These are phyloP conservation scores for Ramaria sp. DNA, from an alignment of 768 basidiomycete species.

Conservation along the genomic window DNA sequence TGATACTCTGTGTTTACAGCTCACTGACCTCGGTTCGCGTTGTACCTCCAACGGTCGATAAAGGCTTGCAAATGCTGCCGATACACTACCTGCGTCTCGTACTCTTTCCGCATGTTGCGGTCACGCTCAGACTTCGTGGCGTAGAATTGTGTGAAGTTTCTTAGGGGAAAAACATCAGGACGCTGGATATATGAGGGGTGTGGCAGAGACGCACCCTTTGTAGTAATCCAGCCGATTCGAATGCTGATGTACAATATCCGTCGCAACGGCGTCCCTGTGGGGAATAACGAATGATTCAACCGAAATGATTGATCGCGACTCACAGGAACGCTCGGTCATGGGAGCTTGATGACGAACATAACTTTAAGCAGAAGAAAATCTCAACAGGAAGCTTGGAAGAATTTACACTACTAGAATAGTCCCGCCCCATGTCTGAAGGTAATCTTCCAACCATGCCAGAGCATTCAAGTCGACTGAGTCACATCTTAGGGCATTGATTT, in stretches of 20 bases:
- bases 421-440: conserved; percentile 89
- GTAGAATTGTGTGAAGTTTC: conserved; percentile 98
- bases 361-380: conserved; percentile 3
- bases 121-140: conserved; percentile 96
- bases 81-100: conserved; percentile 93
- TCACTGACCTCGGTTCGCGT: conserved; percentile 70
- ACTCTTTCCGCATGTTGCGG: conserved; percentile 85
- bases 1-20: neutral
- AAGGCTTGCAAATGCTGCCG: conserved; percentile 93
- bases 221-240: conserved; percentile 91
- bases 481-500: conserved; percentile 2
- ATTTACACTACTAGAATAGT: conserved; percentile 85
- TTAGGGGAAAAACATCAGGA: conserved; percentile 19
- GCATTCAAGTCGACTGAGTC: conserved; percentile 80
- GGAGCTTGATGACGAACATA: conserved; percentile 39
- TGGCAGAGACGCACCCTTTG: conserved; percentile 63
- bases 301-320: conserved; percentile 14
- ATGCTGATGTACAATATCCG: conserved; percentile 97
- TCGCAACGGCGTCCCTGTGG: conserved; percentile 82
- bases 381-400: neutral
- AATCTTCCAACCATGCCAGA: conserved; percentile 95
- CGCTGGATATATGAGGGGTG: neutral
- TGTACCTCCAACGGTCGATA: conserved; percentile 97
- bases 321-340: conserved; percentile 96
- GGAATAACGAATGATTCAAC: neutral